Evolutionary conservation across 352 stramenopile species (phyloP), one percentile per base, ranked within the genome.

Genomic region (Globisporangium splendens): DNA sequence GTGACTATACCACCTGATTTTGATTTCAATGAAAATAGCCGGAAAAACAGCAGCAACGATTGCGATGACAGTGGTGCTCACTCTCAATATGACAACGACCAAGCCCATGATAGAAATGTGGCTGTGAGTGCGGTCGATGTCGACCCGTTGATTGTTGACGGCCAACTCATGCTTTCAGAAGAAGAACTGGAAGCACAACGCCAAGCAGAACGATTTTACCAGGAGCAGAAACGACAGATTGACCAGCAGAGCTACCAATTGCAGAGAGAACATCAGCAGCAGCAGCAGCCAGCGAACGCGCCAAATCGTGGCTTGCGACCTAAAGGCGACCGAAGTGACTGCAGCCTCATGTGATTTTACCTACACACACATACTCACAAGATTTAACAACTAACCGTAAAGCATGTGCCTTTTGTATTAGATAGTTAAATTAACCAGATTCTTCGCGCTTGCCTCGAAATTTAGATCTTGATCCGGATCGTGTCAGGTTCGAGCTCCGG

Each of bases 111-210:
- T 22, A 33, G 44, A 13, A 42, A 21, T 15, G 51, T 61, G 8
- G 54, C 44, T 41, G 1, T 41, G 8, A 80, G 54, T 54, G 71
- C 71, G 56, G 68, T 58, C 28, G 79, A 88, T n/a, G 67, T 54
- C 17, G 65, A 87, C 41, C 61, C 67, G 0, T 28, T 84, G 24
- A 72, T 75, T 11, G 66, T 57, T 41, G 73, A 91, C 56, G 79
- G 79, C 0, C 65, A 88, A 54, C 65, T 93, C 39, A 35, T 87
- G 47, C 46, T 95, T 10, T 81, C 77, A 6, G 68, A 85, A 47
- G 74, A 83, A 41, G 77, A 90, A 10, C 57, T 94, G 6, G 79
- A 88, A 46, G 79, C 77, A 5, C 86, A 95, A 61, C 79, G 72
- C 22, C 68, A 89, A 31, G 79, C 81, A 2, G 81, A 85, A 52